These are phyloP conservation scores for Pneumocystis carinii DNA, from an alignment of 1,139 yeast species.

Conservation along the genomic window DNA sequence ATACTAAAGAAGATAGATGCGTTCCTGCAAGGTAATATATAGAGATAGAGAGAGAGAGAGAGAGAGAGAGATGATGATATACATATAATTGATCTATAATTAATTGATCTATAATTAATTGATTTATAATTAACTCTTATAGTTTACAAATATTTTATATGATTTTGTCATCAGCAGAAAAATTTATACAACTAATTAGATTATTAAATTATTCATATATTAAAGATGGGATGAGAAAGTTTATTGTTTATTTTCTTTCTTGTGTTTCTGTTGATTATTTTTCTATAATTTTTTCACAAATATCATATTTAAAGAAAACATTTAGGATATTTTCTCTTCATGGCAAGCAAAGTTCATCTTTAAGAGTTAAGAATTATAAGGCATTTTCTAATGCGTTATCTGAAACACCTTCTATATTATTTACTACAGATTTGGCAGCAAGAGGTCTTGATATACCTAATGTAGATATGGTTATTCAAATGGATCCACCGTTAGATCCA, in stretches of 20 bases:
- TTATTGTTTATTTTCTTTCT: conserved; percentile 84
- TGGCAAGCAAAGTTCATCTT: conserved; percentile 65
- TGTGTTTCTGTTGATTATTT: conserved; percentile 69
- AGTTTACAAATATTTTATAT: conserved; percentile 50
- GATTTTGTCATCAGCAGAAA: conserved; percentile 43
- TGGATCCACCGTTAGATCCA: conserved; percentile 86
- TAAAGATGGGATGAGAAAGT: conserved; percentile 47
- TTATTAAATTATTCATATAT: conserved; percentile 27
- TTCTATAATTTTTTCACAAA: conserved; percentile 36
- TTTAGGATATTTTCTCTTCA: conserved; percentile 51
- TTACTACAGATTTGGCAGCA: conserved; percentile 52
- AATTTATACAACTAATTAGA: conserved; percentile 43
- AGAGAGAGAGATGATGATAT: no score
- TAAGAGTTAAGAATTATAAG: conserved; percentile 57
- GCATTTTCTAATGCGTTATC: conserved; percentile 35
- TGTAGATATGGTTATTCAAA: conserved; percentile 72
- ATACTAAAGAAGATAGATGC: conserved; percentile 7
- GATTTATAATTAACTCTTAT: not conserved
- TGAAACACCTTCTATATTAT: conserved; percentile 39
- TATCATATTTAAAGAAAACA: conserved; percentile 14
- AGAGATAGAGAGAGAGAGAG: no score
- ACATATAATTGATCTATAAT: no score
- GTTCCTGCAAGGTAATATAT: conserved; percentile 35
- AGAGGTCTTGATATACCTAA: conserved; percentile 89
- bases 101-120: no score